phyloP scores from a whole-genome alignment of 768 basidiomycete species.

The Boletus subcaerulescens region DNA sequence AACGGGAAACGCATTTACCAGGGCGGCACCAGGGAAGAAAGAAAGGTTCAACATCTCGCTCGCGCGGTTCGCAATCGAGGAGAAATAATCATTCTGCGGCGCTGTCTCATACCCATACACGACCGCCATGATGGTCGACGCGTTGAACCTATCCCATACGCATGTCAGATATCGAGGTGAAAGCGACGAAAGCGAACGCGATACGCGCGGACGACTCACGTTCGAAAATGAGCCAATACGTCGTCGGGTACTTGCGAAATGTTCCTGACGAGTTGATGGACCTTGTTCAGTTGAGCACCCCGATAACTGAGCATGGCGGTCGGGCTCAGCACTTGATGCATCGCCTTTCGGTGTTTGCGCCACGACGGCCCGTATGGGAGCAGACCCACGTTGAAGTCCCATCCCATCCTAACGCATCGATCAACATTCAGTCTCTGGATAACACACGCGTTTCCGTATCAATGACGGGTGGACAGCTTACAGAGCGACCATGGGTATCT shows the following conservation, averaged over 20 bases:
- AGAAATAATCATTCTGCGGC: conserved; percentile 26
- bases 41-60: conserved; percentile 26
- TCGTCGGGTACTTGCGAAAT: conserved; percentile 28
- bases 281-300: conserved; percentile 31
- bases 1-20: conserved; percentile 31
- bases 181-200: not conserved
- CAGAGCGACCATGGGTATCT: conserved; percentile 22
- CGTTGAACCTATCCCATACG: conserved; percentile 19
- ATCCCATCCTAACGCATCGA: conserved; percentile 28
- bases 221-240: conserved; percentile 24
- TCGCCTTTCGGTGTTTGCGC: conserved; percentile 36
- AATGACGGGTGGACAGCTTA: conserved; percentile 1
- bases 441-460: too few relatives aligned
- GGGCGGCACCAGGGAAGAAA: conserved; percentile 29
- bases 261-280: conserved; percentile 29
- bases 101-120: conserved; percentile 31
- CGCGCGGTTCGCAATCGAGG: conserved; percentile 31
- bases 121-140: conserved; percentile 29
- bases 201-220: conserved; percentile 1
- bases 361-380: conserved; percentile 37
- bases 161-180: not conserved
- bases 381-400: conserved; percentile 37
- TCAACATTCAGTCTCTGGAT: not conserved
- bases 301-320: conserved; percentile 29
- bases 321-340: conserved; percentile 36